Conservation (phyloP, 106 monocot species). For the Narthecium ossifragum region DNA sequence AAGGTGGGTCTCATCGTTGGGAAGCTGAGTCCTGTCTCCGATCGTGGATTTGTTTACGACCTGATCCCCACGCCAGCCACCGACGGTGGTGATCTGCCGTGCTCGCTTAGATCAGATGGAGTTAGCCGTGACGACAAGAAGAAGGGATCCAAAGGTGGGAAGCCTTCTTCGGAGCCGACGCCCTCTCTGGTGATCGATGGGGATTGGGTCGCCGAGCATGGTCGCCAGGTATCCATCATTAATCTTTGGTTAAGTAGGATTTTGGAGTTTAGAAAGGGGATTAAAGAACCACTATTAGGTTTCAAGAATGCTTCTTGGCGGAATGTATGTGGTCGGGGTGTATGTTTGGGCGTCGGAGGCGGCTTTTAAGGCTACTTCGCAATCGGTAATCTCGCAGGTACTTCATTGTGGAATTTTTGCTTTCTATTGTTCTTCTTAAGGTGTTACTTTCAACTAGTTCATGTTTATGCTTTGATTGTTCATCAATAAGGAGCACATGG, state of each 20-base stretch:
- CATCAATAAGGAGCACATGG: no score
- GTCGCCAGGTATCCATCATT: slow-evolving; percentile 49
- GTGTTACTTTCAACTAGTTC: no score
- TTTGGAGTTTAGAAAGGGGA: neutral
- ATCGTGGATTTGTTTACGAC: slow-evolving; percentile 63
- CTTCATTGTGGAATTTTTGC: neutral
- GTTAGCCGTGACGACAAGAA: slow-evolving; percentile 32
- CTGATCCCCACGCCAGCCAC: slow-evolving; percentile 84
- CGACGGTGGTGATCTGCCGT: slow-evolving; percentile 53
- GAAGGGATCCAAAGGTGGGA: slow-evolving; percentile 45
- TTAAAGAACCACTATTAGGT: no score
- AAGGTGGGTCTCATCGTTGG: slow-evolving; percentile 70
- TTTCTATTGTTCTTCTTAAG: no score
- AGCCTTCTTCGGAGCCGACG: slow-evolving; percentile 13
- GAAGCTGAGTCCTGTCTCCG: slow-evolving; percentile 38
- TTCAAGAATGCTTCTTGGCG: slow-evolving; percentile 88
- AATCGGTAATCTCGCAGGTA: slow-evolving; percentile 57
- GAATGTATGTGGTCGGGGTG: slow-evolving; percentile 71
- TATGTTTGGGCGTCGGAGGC: slow-evolving; percentile 78
- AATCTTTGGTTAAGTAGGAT: neutral
- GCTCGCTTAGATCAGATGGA: slow-evolving; percentile 38
- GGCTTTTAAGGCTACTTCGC: slow-evolving; percentile 65
- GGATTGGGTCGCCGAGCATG: slow-evolving; percentile 95
- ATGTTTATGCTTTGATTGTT: neutral
- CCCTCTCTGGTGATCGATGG: slow-evolving; percentile 48